A percentile compares a stretch with the other conserved stretches of the same genome.
Conservation (phyloP, 2,329 filamentous ascomycete genomes). For the Orbilia blumenaviensis region DNA sequence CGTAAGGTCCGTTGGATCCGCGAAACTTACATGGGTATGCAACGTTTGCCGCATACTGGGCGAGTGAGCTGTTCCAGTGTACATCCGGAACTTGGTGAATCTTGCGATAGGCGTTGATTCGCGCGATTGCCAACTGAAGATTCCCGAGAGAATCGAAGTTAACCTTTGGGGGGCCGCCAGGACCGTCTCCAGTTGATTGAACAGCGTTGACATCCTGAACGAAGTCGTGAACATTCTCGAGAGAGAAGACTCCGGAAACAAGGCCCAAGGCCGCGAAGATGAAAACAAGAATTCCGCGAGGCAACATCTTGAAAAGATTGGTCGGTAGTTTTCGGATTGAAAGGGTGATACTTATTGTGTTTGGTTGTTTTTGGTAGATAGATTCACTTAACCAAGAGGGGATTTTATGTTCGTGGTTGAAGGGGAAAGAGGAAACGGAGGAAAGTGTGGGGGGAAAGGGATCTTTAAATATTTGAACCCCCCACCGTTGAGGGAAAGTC, state of each 20-base stretch:
- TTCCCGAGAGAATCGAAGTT: background rate
- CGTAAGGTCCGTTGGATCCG: slow-evolving; percentile 8
- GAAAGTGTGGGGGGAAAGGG: background rate
- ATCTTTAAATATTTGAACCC: background rate
- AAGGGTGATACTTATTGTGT: too few species aligned
- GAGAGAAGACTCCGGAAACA: background rate
- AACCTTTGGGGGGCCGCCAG: background rate
- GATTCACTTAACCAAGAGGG: too few species aligned
- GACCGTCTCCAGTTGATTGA: background rate
- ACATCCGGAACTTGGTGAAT: background rate
- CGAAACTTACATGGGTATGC: slow-evolving; percentile 2
- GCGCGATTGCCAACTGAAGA: background rate
- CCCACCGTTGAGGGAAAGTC: background rate
- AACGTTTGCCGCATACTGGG: background rate
- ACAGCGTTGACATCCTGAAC: background rate
- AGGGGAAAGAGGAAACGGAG: background rate
- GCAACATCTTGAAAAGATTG: background rate
- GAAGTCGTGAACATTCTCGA: background rate
- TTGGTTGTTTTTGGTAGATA: too few species aligned
- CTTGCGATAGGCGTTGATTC: background rate
- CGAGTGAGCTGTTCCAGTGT: slow-evolving; percentile 7
- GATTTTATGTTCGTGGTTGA: background rate
- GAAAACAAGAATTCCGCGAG: background rate
- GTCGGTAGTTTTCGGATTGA: too few species aligned
- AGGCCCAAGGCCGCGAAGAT: background rate